Conservation (phyloP, 2,329 filamentous ascomycete genomes). For the Alternaria brassicicola region DNA sequence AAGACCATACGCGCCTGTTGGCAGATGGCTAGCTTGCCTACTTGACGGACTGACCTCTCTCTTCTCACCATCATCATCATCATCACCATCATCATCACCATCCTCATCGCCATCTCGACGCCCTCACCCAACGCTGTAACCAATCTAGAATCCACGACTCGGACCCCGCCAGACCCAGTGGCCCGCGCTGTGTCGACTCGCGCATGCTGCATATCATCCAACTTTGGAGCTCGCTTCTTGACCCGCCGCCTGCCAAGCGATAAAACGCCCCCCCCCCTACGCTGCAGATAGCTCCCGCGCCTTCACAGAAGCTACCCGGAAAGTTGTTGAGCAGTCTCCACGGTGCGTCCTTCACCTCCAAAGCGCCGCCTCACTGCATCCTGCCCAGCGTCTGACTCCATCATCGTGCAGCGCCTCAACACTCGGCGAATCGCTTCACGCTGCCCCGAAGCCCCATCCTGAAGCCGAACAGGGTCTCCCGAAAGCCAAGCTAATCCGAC, state of each 20-base stretch:
- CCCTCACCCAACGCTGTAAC: neutral
- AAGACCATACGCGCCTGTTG: conserved; percentile 29
- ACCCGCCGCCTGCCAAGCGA: conserved; percentile 44
- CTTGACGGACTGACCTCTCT: conserved; percentile 10
- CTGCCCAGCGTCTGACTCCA: conserved; percentile 9
- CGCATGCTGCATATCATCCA: conserved; percentile 21
- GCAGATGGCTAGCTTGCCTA: neutral
- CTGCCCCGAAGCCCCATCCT: conserved; percentile 27
- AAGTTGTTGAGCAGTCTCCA: conserved; percentile 21
- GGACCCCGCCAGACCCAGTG: conserved; percentile 22
- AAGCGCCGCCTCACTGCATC: conserved; percentile 11
- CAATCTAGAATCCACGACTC: conserved; percentile 13
- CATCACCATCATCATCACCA: neutral
- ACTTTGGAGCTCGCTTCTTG: conserved; percentile 40
- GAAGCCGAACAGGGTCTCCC: conserved; percentile 32
- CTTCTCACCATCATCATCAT: conserved; percentile 5
- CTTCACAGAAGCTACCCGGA: conserved; percentile 26
- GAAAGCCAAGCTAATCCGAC: conserved; percentile 31
- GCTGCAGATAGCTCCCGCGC: conserved; percentile 41
- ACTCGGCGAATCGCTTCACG: conserved; percentile 21
- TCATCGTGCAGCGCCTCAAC: conserved; percentile 13
- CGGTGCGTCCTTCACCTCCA: conserved; percentile 22
- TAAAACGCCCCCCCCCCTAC: conserved; percentile 39
- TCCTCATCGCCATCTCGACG: neutral
- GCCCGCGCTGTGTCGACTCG: conserved; percentile 27